Percentiles rank a stretch among this genome's conserved stretches.
phyloP scores from a whole-genome alignment of 2,329 filamentous ascomycete genomes.

The Cladosporium sp. region DNA sequence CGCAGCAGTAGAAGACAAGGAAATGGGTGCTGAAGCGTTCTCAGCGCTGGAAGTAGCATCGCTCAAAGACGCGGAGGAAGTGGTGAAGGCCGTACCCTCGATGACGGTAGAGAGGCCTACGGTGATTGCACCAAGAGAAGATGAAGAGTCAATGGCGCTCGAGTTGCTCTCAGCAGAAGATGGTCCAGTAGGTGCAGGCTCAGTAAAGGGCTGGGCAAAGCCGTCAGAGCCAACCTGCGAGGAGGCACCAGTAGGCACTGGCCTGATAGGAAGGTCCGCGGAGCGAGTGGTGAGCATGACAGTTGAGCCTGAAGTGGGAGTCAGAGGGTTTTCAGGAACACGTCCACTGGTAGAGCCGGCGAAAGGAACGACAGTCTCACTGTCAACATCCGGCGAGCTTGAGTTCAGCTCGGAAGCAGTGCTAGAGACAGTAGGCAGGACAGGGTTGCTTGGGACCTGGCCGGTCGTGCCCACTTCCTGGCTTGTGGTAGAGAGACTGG shows the following conservation, averaged over 20 bases:
- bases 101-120: conserved; percentile 32
- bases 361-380: neutral
- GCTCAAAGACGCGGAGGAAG: conserved; percentile 8
- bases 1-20: neutral
- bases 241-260: neutral
- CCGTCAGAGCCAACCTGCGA: conserved; percentile 20
- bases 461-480: neutral
- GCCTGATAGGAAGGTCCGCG: neutral
- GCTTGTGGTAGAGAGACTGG: neutral
- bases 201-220: conserved; percentile 21
- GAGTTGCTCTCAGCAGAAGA: conserved; percentile 4
- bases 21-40: neutral
- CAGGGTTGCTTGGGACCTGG: neutral
- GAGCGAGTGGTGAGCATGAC: neutral
- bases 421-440: neutral
- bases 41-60: conserved; percentile 1
- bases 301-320: conserved; percentile 8
- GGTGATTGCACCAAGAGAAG: conserved; percentile 25
- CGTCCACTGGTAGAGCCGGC: conserved; percentile 15
- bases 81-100: conserved; percentile 14
- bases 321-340: conserved; percentile 1
- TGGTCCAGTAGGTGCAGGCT: conserved; percentile 1
- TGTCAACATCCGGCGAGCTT: neutral
- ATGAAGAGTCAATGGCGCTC: conserved; percentile 8
- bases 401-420: neutral